Percentiles rank a stretch among this genome's conserved stretches.
Conservation (phyloP, 192 early-diverging fungal species). For the Coemansia sp. region DNA sequence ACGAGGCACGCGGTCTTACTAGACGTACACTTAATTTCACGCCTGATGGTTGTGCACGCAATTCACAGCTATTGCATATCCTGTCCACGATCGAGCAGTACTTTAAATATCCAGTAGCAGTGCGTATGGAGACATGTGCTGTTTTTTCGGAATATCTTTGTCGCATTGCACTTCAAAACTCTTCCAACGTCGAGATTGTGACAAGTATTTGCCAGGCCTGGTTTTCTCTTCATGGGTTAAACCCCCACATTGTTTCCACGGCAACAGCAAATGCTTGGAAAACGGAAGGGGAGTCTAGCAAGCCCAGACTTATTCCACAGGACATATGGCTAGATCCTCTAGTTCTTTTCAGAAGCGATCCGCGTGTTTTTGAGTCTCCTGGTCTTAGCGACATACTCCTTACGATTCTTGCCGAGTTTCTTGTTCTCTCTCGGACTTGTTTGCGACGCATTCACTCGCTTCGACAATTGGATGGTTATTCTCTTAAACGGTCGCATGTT, state of each 20-base stretch:
- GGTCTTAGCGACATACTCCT: slow-evolving; percentile 39
- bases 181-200: slow-evolving; percentile 16
- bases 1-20: neutral
- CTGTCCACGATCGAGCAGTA: slow-evolving; percentile 26
- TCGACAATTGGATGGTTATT: slow-evolving; percentile 22
- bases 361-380: slow-evolving; percentile 56
- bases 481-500: slow-evolving; percentile 40
- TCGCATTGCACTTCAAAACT: slow-evolving; percentile 12
- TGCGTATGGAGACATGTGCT: slow-evolving; percentile 38
- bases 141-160: slow-evolving; percentile 30
- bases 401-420: slow-evolving; percentile 42
- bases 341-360: slow-evolving; percentile 58
- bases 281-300: slow-evolving; percentile 16
- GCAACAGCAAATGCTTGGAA: slow-evolving; percentile 43
- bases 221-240: slow-evolving; percentile 35
- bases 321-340: slow-evolving; percentile 62
- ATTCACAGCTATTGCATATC: neutral
- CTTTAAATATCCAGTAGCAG: slow-evolving; percentile 19
- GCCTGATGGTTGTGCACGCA: neutral
- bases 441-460: slow-evolving; percentile 47
- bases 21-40: neutral
- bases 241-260: slow-evolving; percentile 39
- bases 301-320: slow-evolving; percentile 39
- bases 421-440: slow-evolving; percentile 48
- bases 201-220: slow-evolving; percentile 40